Conservation (phyloP, 2,329 filamentous ascomycete genomes). For the Penicillium capsulatum region DNA sequence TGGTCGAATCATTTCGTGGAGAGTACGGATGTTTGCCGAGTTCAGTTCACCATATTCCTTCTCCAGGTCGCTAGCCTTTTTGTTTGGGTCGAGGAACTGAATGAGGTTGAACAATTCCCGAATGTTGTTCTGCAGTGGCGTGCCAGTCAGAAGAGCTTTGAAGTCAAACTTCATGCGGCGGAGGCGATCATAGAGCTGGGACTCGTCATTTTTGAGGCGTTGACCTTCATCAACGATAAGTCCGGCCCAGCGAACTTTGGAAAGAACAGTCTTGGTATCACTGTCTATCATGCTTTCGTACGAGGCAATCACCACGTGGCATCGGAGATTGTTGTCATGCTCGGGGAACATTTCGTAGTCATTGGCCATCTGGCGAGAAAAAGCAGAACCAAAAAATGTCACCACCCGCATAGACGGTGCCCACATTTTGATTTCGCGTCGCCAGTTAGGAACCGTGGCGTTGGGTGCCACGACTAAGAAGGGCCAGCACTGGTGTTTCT, state of each 20-base stretch:
- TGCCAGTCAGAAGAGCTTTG: constrained; percentile 78
- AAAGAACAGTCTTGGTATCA: constrained; percentile 62
- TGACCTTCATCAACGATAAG: constrained; percentile 94
- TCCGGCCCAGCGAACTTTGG: constrained; percentile 73
- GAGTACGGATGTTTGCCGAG: constrained; percentile 71
- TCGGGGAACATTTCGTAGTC: constrained; percentile 79
- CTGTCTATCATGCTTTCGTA: constrained; percentile 84
- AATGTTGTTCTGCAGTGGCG: constrained; percentile 79
- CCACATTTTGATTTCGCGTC: constrained; percentile 93
- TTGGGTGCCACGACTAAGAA: constrained; percentile 94
- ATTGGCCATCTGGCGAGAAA: constrained; percentile 70
- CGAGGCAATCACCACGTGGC: constrained; percentile 90
- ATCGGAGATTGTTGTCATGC: constrained; percentile 62
- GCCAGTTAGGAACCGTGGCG: constrained; percentile 95
- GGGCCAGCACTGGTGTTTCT: constrained; percentile 73
- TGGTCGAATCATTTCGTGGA: constrained; percentile 78
- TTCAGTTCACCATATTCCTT: constrained; percentile 72
- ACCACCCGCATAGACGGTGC: constrained; percentile 79
- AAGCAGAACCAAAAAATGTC: constrained; percentile 79
- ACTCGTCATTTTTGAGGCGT: constrained; percentile 88
- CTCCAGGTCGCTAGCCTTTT: constrained; percentile 69
- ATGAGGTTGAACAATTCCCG: constrained; percentile 94
- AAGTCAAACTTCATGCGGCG: constrained; percentile 72
- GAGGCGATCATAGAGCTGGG: constrained; percentile 71
- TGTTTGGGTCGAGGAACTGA: constrained; percentile 77